Base-by-base conservation (phyloP, 192 early-diverging fungal species). In the Linderina pennispora region DNA sequence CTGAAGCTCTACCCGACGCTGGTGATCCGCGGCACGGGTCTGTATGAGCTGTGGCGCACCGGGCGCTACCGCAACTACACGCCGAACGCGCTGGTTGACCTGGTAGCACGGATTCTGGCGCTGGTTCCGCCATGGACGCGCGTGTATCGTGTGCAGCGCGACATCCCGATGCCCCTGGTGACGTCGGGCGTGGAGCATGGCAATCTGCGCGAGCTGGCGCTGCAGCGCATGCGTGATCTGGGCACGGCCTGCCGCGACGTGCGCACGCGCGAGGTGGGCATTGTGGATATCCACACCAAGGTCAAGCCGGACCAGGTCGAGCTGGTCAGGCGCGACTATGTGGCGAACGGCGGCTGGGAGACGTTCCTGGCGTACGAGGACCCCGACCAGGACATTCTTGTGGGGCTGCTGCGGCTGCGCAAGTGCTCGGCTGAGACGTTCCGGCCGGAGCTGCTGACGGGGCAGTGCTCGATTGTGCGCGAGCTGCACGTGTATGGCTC, bases 101-200 rank as follows among this genome's bases (percentile, higher is more conserved):
- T 99, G 22, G 85, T 97, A 0, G 97, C 97, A 1, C 80, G 86
- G 9, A 98, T 99, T 39, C 58, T 99, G 40, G 93, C 94, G 1
- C 64, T 99, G 37, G 91, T 99, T 1, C 97, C 97, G 40, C 97
- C 97, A 50, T 99, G 97, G 97, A 96, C 93, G 1, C 87, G 96
- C 50, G 83, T 99, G 17, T 99, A 99, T 62, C 85, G 96, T 45
- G 94, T 99, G 22, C 96, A 99, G 64, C 83, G 95, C 55, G 97
- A 99, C 76, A 99, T 99, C 56, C 97, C 97, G 14, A 99, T 99
- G 97, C 97, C 97, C 4, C 75, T 99, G 23, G 97, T 99, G 15
- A 96, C 90, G 6, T 92, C 91, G 1, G 97, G 97, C 34, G 95
- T 99, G 11, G 97, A 99, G 74, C 82, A 99, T 59, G 97, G 97